Base-by-base conservation (phyloP, 2,329 filamentous ascomycete genomes). In the Colletotrichum eremochloae region DNA sequence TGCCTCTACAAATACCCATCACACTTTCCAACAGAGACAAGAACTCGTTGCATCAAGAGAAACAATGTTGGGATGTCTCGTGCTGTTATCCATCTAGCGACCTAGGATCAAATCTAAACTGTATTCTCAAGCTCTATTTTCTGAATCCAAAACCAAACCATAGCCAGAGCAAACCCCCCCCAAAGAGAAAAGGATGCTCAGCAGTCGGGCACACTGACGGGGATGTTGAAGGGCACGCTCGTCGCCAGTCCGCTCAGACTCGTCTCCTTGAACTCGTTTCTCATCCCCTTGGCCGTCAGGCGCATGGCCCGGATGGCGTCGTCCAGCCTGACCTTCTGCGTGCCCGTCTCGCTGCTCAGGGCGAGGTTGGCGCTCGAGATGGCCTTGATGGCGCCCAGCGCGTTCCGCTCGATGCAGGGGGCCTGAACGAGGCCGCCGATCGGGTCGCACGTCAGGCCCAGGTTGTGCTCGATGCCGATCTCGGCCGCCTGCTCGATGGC, bases 261-360 rank as follows among this genome's bases (percentile, higher is more conserved):
- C 4, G 85, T 87, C 78, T 87, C 85, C 79, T 87, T 87, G 77
- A 87, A 87, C 78, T 87, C 85, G 46, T 86, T 86, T 42, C 85
- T 79, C 85, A 87, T 87, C 0, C 85, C 85, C 77, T 85, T 82
- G 4, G 85, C 85, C 0, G 85, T 87, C 18, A 87, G 73, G 0
- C 85, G 79, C 85, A 87, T 87, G 8, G 85, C 85, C 6, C 83
- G 82, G 63, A 87, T 87, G 7, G 85, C 85, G 67, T 87, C 85
- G 67, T 87, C 85, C 5, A 87, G 81, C 36, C 85, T 79, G 15
- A 87, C 85, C 77, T 86, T 86, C 64, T 85, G 84, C 5, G 82
- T 85, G 6, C 84, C 84, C 0, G 82, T 79, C 76, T 83, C 84
- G 67, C 84, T 86, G 60, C 69, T 72, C 48, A 87, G 79, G 0